Base-by-base conservation (phyloP, 164 flowering plant species). In the Dillenia turbinata region DNA sequence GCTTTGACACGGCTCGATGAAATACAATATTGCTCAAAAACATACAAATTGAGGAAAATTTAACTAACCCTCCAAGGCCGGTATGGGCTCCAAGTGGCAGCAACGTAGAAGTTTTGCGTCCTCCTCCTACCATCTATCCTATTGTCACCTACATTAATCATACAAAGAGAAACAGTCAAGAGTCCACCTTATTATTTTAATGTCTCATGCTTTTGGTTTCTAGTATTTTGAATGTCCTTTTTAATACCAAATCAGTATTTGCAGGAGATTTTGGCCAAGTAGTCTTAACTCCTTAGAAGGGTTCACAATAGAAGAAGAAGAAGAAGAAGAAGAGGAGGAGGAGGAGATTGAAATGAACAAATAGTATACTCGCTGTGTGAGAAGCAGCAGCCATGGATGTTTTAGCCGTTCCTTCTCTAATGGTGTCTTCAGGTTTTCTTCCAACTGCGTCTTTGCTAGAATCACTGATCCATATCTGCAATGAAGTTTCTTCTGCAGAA, bases 11-110 rank as follows among this genome's bases (percentile, higher is more conserved):
- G 0, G 40, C 40, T 5, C 40, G 5, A 4, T 33, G 40, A 33
- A 33, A 5, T 33, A 4, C 40, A 4, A 33, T 33, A 4, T 33
- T 33, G 8, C 26, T 22, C 24, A 52, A 12, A 12, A 24, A 62
- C 1, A 14, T 15, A 40, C 46, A 47, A 56, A 64, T 0, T 43
- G 56, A 57, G 51, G 62, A 62, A 50, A 52, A 57, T 2, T 40
- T 45, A 45, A 45, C 44, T 8, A 53, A 62, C 17, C 59, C 40
- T 53, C 33, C 55, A 16, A 58, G 54, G 59, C 68, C 60, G 67
- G 73, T 56, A 9, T 49, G 47, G 15, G 77, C 77, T 77, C 85
- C 86, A 85, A 71, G 63, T 80, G 86, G 89, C 82, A 69, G 77
- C 71, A 63, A 56, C 70, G 59, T 74, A 72, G 24, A 47, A 75